phyloP scores from a whole-genome alignment of 2,329 filamentous ascomycete genomes.

The Fusarium vanettenii region DNA sequence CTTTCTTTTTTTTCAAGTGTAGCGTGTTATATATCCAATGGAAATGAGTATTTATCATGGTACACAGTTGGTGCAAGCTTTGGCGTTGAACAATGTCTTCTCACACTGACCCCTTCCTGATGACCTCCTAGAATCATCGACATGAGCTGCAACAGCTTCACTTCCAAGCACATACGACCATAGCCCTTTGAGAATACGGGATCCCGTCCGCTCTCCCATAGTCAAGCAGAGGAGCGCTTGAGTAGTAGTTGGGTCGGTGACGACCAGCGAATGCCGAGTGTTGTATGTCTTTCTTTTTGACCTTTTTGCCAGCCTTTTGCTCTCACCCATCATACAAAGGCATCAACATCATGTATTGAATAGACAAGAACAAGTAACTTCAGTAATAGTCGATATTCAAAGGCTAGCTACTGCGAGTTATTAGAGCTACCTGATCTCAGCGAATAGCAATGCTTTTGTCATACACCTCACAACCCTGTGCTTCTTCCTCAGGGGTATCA shows the following conservation, averaged over 20 bases:
- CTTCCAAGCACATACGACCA: not conserved
- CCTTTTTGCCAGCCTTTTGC: not conserved
- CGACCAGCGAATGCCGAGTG: constrained; percentile 3
- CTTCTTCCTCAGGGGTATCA: constrained; percentile 8
- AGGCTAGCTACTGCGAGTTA: not conserved
- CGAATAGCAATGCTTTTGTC: not conserved
- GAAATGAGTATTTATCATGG: constrained; percentile 15
- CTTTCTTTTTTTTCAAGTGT: constrained; percentile 1
- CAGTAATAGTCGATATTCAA: not conserved
- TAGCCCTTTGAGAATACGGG: not conserved
- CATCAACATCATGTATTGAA: not conserved
- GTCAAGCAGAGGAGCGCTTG: constrained; percentile 8
- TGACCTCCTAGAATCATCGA: not conserved
- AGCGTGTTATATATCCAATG: constrained; percentile 41
- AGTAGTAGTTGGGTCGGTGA: not conserved
- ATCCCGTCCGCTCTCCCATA: constrained; percentile 9
- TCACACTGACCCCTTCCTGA: not conserved
- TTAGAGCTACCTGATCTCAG: not conserved
- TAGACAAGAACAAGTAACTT: not conserved
- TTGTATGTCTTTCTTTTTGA: constrained; percentile 1
- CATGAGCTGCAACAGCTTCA: not conserved
- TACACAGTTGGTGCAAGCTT: not conserved
- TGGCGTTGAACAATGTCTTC: not conserved
- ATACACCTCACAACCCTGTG: not conserved
- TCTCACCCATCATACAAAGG: not conserved